Evolutionary conservation across 805 yeast genomes (phyloP), one percentile per base, ranked within the genome.

Genomic region (Candida tammaniensis): DNA sequence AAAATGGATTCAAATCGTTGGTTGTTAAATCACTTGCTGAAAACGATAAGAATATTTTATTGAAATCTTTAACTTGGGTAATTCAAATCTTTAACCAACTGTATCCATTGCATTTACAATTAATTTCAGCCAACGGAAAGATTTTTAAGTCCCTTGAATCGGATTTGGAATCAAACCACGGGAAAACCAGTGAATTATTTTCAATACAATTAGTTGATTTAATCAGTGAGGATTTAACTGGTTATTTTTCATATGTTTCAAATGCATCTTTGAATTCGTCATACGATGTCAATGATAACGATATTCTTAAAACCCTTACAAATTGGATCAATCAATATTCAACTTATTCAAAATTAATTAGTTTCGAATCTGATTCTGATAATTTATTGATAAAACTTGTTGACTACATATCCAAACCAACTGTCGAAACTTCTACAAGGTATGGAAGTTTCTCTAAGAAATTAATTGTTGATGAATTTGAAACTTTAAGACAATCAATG

Each of bases 141-240:
- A 21, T 32, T 7, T 32, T 11, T n/a, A 25, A 24, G 5, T 5
- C 8, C 5, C 24, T 32, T 11, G 8, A 25, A 13, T 9, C 11
- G 3, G 30, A 24, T 19, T 16, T 32, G 4, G 8, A 17, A n/a
- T n/a, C n/a, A 4, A 18, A 11, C n/a, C 21, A 17, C 21, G 11
- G 27, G 10, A 21, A 26, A 15, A n/a, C 12, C 17, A 17, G 9
- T 9, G 30, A 21, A 26, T 34, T 50, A 9, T 54, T 55, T 38
- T 41, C 61, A 0, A 28, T 18, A 17, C 35, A 51, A 10, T 36
- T 58, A 24, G 44, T 53, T 4, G 46, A 40, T 3, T 31, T 55
- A 15, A 56, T 63, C 33, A 64, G 60, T 23, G 36, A 37, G 8
- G 54, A 61, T 34, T 42, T 61, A 30, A 53, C 52, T 13, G 24